Conservation (phyloP, 768 basidiomycete genomes). For the Psilocybe azurescens region DNA sequence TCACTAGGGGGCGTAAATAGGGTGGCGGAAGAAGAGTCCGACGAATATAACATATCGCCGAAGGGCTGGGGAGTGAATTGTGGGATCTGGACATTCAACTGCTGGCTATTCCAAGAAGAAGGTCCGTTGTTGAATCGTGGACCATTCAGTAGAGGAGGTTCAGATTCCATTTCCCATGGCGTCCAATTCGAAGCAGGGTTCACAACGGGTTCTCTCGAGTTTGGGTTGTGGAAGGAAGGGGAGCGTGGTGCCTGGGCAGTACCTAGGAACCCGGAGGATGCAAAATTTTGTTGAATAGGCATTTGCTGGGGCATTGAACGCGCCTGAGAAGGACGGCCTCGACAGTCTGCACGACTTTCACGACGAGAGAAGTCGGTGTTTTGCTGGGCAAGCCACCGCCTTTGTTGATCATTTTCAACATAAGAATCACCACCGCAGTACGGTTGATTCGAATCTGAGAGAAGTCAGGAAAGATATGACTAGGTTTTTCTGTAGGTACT, state of each 20-base stretch:
- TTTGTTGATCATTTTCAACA: constrained; percentile 4
- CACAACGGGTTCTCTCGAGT: background rate
- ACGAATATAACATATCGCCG: constrained; percentile 30
- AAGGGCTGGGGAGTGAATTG: constrained; percentile 31
- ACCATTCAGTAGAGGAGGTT: constrained; percentile 17
- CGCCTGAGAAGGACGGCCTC: background rate
- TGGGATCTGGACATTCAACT: constrained; percentile 31
- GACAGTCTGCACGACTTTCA: constrained; percentile 23
- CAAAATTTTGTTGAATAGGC: constrained; percentile 11
- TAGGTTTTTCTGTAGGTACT: constrained; percentile 8
- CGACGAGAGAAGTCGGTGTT: constrained; percentile 18
- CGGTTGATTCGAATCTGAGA: constrained; percentile 17
- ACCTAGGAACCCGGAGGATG: constrained; percentile 14
- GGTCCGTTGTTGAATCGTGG: constrained; percentile 22
- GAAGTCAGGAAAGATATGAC: background rate
- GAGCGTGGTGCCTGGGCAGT: constrained; percentile 15
- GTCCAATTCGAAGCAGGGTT: background rate
- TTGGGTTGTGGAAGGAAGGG: constrained; percentile 8
- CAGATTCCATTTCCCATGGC: constrained; percentile 13
- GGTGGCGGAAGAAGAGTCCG: constrained; percentile 30
- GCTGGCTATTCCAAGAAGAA: constrained; percentile 22
- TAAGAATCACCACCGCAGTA: constrained; percentile 15
- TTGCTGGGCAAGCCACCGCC: constrained; percentile 18
- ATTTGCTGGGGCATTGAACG: background rate
- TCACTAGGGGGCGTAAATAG: constrained; percentile 27